Conservation (phyloP, 495 filamentous ascomycete genomes). For the Penicillium waksmanii region DNA sequence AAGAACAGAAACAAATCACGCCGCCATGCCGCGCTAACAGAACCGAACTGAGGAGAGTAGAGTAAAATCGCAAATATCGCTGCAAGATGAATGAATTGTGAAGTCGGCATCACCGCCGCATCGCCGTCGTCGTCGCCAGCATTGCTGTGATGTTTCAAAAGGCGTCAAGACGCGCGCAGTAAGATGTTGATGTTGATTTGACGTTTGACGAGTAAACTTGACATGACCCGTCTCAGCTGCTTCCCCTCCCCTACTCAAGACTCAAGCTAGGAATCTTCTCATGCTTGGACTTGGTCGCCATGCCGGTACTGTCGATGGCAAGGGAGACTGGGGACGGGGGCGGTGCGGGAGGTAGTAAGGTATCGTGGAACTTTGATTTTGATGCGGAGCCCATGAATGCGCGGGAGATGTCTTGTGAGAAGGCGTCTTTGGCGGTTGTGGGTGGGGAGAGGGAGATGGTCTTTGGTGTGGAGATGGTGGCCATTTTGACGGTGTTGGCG, state of each 20-base stretch:
- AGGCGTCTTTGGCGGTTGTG: conserved; percentile 31
- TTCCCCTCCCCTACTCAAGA: conserved; percentile 20
- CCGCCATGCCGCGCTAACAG: too few species aligned
- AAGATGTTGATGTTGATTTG: too few species aligned
- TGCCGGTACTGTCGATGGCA: conserved; percentile 25
- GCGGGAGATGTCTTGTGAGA: conserved; percentile 48
- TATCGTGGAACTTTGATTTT: conserved; percentile 29
- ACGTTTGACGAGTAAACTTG: too few species aligned
- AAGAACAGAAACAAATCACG: too few species aligned
- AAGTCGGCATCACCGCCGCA: too few species aligned
- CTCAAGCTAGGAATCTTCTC: conserved; percentile 27
- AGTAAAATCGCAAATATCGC: too few species aligned
- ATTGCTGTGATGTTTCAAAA: too few species aligned
- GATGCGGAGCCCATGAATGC: conserved; percentile 38
- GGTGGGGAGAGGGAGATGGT: conserved; percentile 16
- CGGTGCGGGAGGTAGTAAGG: conserved; percentile 49
- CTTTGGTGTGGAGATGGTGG: conserved; percentile 23
- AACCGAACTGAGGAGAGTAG: too few species aligned
- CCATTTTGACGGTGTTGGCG: conserved; percentile 22
- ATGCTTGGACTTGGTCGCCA: conserved; percentile 10
- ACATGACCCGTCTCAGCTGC: too few species aligned
- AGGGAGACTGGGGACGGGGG: conserved; percentile 54
- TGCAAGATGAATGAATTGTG: too few species aligned
- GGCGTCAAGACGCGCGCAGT: too few species aligned
- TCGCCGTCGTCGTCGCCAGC: too few species aligned